Evolutionary conservation across 1,139 yeast genomes (phyloP).

Genomic region (Candida glucosophila): DNA sequence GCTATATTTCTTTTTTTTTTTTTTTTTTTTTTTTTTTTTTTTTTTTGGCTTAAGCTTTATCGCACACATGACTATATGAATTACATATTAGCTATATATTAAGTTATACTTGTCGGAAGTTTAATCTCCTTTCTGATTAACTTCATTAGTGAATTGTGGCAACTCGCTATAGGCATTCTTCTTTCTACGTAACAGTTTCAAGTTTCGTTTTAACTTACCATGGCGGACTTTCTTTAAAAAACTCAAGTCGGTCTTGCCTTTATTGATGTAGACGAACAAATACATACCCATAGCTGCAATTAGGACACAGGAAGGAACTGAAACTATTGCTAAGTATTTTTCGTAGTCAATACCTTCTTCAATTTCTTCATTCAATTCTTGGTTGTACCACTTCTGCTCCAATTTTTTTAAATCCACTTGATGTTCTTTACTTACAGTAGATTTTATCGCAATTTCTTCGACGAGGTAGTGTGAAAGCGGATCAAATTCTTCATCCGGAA

Average conservation of each 20-base stretch:
- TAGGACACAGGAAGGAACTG: conserved; percentile 68
- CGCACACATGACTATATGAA: too few relatives aligned
- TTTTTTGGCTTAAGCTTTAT: too few relatives aligned
- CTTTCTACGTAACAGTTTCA: conserved; percentile 21
- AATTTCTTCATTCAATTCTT: conserved; percentile 36
- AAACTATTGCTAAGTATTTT: conserved; percentile 55
- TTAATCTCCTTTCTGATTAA: conserved; percentile 3
- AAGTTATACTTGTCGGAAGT: too few relatives aligned
- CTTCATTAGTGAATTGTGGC: conserved; percentile 18
- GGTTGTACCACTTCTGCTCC: conserved; percentile 25
- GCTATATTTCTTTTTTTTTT: too few relatives aligned
- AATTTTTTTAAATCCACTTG: conserved; percentile 42
- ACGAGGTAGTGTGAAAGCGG: conserved; percentile 43
- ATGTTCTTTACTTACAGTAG: conserved; percentile 52
- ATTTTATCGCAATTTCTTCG: conserved; percentile 47
- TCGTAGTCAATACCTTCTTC: conserved; percentile 57
- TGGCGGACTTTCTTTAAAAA: conserved; percentile 45
- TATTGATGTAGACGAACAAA: conserved; percentile 48
- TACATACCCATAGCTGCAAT: conserved; percentile 56
- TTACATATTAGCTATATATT: too few relatives aligned
- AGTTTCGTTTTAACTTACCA: conserved; percentile 40
- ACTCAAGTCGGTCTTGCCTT: conserved; percentile 32
- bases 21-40: too few relatives aligned
- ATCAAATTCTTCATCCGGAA: conserved; percentile 59
- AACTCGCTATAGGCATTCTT: conserved; percentile 14